Conservation (phyloP, 805 yeast genomes). For the Vanderwaltozyma polyspora region DNA sequence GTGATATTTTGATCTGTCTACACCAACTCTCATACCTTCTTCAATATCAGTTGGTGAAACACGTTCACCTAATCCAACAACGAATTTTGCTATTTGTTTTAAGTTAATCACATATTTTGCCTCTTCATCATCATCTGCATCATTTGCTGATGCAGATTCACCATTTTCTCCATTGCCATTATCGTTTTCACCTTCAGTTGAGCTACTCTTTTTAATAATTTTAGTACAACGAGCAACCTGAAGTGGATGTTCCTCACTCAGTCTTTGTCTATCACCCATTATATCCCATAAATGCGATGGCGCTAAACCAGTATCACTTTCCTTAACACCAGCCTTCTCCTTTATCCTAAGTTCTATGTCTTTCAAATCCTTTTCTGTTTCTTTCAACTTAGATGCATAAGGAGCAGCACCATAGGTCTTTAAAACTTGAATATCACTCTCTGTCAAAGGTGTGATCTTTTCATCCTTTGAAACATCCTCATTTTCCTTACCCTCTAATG, state of each 20-base stretch:
- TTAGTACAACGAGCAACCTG: slow-evolving; percentile 99
- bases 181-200: slow-evolving; percentile 21
- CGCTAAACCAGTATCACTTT: slow-evolving; percentile 95
- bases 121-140: slow-evolving; percentile 52
- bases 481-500: slow-evolving; percentile 53
- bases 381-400: slow-evolving; percentile 70
- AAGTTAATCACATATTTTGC: slow-evolving; percentile 90
- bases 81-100: slow-evolving; percentile 96
- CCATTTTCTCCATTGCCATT: slow-evolving; percentile 9
- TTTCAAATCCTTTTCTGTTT: slow-evolving; percentile 77
- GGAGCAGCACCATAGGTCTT: slow-evolving; percentile 98
- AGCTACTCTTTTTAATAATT: slow-evolving; percentile 61
- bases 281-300: slow-evolving; percentile 97
- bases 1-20: slow-evolving; percentile 92
- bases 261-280: slow-evolving; percentile 86
- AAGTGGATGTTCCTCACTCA: slow-evolving; percentile 87
- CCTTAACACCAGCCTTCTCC: slow-evolving; percentile 89
- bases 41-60: slow-evolving; percentile 98
- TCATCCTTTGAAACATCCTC: slow-evolving; percentile 48
- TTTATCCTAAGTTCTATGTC: slow-evolving; percentile 78
- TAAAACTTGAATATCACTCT: slow-evolving; percentile 93
- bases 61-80: slow-evolving; percentile 90
- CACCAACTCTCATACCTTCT: slow-evolving; percentile 99
- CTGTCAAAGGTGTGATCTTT: slow-evolving; percentile 76
- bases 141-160: slow-evolving; percentile 9